phyloP scores from a whole-genome alignment of 163 green algal genomes.

The Scenedesmus sp. region DNA sequence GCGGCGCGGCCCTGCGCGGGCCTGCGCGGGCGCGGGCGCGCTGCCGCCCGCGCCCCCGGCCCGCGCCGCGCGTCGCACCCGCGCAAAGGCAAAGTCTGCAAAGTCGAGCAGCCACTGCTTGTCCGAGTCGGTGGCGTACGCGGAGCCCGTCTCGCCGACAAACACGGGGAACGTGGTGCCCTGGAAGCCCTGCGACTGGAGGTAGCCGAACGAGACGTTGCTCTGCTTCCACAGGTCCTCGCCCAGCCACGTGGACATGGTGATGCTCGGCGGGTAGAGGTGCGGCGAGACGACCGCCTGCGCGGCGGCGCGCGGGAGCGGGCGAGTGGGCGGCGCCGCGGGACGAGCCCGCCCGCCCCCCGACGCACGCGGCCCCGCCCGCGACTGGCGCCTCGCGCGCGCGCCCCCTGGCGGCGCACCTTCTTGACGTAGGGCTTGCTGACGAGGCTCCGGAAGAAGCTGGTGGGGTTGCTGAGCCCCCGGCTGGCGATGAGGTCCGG shows the following conservation, averaged over 20 bases:
- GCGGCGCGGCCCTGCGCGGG: too few relatives aligned
- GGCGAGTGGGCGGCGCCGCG: too few relatives aligned
- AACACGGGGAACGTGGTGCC: constrained; percentile 45
- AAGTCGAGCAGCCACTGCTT: constrained; percentile 47
- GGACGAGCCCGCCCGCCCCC: too few relatives aligned
- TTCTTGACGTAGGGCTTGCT: constrained; percentile 30
- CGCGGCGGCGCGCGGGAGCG: too few relatives aligned
- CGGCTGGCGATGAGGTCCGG: constrained; percentile 20
- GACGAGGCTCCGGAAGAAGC: constrained; percentile 38
- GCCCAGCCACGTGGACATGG: constrained; percentile 26
- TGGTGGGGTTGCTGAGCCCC: constrained; percentile 39
- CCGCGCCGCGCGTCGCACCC: not conserved
- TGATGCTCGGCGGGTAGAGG: constrained; percentile 45
- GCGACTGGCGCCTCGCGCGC: too few relatives aligned
- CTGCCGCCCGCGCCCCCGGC: not conserved
- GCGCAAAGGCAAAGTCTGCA: constrained; percentile 28
- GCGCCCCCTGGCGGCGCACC: constrained; percentile 16
- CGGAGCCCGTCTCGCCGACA: constrained; percentile 43
- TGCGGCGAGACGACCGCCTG: constrained; percentile 44
- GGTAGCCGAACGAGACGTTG: constrained; percentile 42
- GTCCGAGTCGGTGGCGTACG: constrained; percentile 30
- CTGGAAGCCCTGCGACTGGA: constrained; percentile 21
- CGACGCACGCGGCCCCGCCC: too few relatives aligned
- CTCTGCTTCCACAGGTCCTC: constrained; percentile 33
- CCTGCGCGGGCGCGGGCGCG: too few relatives aligned